These are phyloP conservation scores for Pseudoscleropodium purum DNA, from an alignment of 225 moss, liverwort and hornwort genomes.

Conservation along the genomic window DNA sequence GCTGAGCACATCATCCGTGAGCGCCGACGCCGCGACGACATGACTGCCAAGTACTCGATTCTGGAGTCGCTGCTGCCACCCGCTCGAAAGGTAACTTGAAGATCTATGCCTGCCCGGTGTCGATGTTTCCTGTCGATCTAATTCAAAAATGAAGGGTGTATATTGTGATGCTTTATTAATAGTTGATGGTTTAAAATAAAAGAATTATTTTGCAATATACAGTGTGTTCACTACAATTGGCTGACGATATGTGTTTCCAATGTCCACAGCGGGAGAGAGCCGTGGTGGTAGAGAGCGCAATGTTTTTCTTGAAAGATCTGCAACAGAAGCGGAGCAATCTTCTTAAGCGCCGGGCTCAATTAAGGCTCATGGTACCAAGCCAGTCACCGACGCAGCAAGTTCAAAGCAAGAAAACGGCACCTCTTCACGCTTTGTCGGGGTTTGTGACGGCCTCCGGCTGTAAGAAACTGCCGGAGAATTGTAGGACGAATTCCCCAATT, in stretches of 20 bases:
- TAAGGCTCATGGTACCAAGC: constrained; percentile 5
- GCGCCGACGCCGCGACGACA: constrained; percentile 47
- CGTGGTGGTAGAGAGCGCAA: constrained; percentile 32
- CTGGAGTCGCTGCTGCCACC: constrained; percentile 41
- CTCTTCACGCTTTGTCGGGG: neutral
- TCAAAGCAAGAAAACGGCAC: neutral
- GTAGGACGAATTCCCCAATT: constrained; percentile 8
- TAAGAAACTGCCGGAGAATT: neutral
- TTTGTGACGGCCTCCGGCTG: neutral
- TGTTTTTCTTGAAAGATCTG: constrained; percentile 34
- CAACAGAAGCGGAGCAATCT: constrained; percentile 27
- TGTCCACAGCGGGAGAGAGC: constrained; percentile 35
- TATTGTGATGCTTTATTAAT: neutral
- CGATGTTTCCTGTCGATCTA: neutral
- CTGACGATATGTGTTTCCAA: neutral
- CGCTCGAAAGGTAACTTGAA: constrained; percentile 18
- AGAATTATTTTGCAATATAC: neutral
- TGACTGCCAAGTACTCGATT: constrained; percentile 34
- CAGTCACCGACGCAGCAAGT: neutral
- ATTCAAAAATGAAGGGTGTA: neutral
- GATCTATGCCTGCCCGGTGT: neutral
- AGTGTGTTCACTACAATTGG: neutral
- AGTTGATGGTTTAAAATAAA: neutral
- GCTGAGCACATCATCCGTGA: constrained; percentile 46
- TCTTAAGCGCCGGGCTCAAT: constrained; percentile 17